Percentiles rank a stretch among this genome's conserved stretches.
These are phyloP conservation scores for Phalaenopsis hybrid DNA, from an alignment of 116 monocot species.

Conservation along the genomic window DNA sequence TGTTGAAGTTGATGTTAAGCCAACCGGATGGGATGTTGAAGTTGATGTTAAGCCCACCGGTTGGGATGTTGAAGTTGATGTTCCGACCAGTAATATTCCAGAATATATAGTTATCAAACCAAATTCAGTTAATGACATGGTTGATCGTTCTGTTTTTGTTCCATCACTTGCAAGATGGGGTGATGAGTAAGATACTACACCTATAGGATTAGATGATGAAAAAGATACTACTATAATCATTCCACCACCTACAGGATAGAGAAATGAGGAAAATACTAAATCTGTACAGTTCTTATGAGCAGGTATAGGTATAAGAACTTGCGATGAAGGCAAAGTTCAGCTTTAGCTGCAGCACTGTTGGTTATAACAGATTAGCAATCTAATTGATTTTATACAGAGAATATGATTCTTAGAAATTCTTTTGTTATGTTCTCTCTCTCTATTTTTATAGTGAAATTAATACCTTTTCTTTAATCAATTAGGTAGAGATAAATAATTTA, in stretches of 20 bases:
- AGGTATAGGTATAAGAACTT: not conserved
- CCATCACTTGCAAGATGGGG: conserved; percentile 4
- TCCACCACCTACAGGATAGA: too few species aligned
- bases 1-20: too few species aligned
- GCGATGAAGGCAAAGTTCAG: not conserved
- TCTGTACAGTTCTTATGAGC: not conserved
- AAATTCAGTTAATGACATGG: not conserved
- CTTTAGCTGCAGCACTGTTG: too few species aligned
- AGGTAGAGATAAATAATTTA: too few species aligned
- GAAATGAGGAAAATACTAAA: not conserved
- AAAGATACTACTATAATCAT: too few species aligned
- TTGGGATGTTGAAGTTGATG: not conserved
- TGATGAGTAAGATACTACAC: not conserved
- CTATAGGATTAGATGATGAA: not conserved
- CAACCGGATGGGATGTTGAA: not conserved
- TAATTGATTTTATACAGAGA: too few species aligned
- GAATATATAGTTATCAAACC: not conserved
- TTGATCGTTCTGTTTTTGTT: not conserved
- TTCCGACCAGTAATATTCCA: not conserved
- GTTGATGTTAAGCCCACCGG: not conserved
- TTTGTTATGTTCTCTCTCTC: too few species aligned
- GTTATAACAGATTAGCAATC: too few species aligned
- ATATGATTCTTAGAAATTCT: too few species aligned
- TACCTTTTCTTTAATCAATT: too few species aligned
- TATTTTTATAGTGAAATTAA: too few species aligned